Evolutionary conservation across 2,329 filamentous ascomycete species (phyloP), one percentile per base, ranked within the genome.

Genomic region (Rhinocladiella similis): DNA sequence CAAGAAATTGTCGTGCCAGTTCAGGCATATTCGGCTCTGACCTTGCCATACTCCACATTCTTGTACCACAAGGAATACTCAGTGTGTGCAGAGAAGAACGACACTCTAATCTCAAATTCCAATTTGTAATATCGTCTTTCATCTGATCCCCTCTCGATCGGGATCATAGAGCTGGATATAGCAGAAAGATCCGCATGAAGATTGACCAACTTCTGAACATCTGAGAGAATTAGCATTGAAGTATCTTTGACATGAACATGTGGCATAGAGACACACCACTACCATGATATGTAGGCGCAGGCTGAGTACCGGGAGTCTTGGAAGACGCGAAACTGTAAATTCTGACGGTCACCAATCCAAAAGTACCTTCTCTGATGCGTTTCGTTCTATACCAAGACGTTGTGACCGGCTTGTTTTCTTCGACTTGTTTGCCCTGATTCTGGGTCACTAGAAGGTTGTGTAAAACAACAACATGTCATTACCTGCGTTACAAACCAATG

Each of bases 401-500:
- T 9, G 29, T 33, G 29, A 64, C 50, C 0, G 65, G 53, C 2
- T 54, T 19, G 12, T 38, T 29, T 35, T 68, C 62, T 29, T 63
- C 47, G n/a, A 68, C 54, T 5, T 39, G 50, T 6, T 66, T 53
- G 3, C 65, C 62, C 63, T 66, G 19, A 10, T 7, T 14, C 33
- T 22, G 38, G 1, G 20, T 20, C 3, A 19, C n/a, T 22, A 18
- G 2, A n/a, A 22, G 12, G 9, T 12, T 19, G 33, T n/a, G 3
- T 16, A 25, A 3, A 47, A 2, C 16, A 10, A 13, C 3, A 35
- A 13, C 9, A n/a, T 13, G 4, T 41, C 10, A 33, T 16, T 49
- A 65, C 64, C 59, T 63, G 66, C 12, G 51, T 7, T 5, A 67
- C 47, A 39, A 67, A 63, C 66, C 66, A 68, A 0, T 48, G 0